Evolutionary conservation across 768 basidiomycete species (phyloP).

Genomic region (Leccinum olivaceopallidum): DNA sequence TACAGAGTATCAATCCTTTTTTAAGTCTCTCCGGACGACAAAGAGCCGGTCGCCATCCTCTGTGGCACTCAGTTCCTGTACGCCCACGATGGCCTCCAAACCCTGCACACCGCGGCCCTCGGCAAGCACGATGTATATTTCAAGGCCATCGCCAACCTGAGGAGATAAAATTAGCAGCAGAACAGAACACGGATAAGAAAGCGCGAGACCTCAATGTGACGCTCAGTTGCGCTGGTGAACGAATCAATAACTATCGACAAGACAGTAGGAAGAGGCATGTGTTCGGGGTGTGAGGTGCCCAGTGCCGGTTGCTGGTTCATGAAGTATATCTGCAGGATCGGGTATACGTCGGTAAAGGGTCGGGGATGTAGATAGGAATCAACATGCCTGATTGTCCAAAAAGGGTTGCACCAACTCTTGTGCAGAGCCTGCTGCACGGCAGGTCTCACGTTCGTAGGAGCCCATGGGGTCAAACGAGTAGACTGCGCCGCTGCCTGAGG

Average conservation of each 20-base stretch:
- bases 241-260: constrained; percentile 90
- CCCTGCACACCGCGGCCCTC: constrained; percentile 62
- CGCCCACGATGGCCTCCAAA: constrained; percentile 52
- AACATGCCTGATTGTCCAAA: constrained; percentile 93
- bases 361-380: constrained; percentile 35
- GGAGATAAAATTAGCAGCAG: constrained; percentile 6
- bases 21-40: constrained; percentile 73
- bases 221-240: constrained; percentile 96
- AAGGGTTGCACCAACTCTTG: constrained; percentile 94
- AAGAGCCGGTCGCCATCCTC: constrained; percentile 75
- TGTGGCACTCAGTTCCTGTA: constrained; percentile 62
- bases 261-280: constrained; percentile 80
- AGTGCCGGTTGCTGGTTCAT: constrained; percentile 86
- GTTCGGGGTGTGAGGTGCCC: constrained; percentile 72
- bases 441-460: constrained; percentile 95
- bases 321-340: constrained; percentile 82
- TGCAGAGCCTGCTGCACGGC: constrained; percentile 96
- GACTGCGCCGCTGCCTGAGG: constrained; percentile 86
- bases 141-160: constrained; percentile 93
- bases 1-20: constrained; percentile 62
- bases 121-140: constrained; percentile 85
- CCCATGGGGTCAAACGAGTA: constrained; percentile 99
- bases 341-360: constrained; percentile 50
- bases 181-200: constrained; percentile 5
- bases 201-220: constrained; percentile 88